phyloP scores from a whole-genome alignment of 2,329 filamentous ascomycete species.

The Monosporascus sp. region DNA sequence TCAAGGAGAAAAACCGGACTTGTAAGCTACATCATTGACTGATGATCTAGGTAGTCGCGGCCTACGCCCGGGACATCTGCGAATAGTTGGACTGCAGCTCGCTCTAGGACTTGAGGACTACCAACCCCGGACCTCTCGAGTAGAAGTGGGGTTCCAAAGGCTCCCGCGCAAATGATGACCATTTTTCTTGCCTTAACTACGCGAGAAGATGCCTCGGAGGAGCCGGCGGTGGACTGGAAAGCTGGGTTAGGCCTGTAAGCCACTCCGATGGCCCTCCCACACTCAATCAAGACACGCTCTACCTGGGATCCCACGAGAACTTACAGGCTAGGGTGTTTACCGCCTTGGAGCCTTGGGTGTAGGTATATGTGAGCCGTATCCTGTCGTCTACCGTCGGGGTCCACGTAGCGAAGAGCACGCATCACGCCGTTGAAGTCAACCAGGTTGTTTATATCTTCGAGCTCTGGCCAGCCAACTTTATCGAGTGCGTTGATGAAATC shows the following conservation, averaged over 20 bases:
- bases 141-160: conserved; percentile 37
- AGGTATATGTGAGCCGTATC: conserved; percentile 42
- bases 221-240: background rate
- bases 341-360: conserved; percentile 41
- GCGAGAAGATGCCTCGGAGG: background rate
- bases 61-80: conserved; percentile 41
- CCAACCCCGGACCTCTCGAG: conserved; percentile 49
- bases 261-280: conserved; percentile 8
- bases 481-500: background rate
- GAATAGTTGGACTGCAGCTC: conserved; percentile 25
- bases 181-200: conserved; percentile 40
- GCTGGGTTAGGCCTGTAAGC: conserved; percentile 8
- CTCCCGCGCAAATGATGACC: conserved; percentile 34
- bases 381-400: background rate
- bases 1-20: conserved; percentile 7
- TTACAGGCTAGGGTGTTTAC: conserved; percentile 43
- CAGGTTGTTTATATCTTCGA: background rate
- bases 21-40: conserved; percentile 44
- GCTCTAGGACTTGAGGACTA: conserved; percentile 36
- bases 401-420: background rate
- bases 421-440: background rate
- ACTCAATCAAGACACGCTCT: conserved; percentile 11
- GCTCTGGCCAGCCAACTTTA: background rate
- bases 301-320: conserved; percentile 48
- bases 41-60: conserved; percentile 43